A percentile compares a stretch with the other conserved stretches of the same genome.
Conservation (phyloP, 2,329 filamentous ascomycete species). For the Colletotrichum sp. region DNA sequence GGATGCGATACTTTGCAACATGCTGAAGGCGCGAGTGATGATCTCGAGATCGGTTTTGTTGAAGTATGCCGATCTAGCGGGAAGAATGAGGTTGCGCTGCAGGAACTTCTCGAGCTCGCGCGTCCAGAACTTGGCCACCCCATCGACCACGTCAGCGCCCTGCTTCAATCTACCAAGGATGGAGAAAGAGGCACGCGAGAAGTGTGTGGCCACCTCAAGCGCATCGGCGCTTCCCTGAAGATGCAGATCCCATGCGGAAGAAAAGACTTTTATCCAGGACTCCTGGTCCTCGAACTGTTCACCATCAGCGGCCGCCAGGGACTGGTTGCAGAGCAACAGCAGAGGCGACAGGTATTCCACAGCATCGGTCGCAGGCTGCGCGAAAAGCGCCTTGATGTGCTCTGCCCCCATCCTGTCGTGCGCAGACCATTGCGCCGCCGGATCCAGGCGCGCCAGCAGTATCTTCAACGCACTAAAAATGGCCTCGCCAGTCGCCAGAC, state of each 20-base stretch:
- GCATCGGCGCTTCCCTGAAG: conserved; percentile 53
- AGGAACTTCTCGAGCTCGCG: conserved; percentile 53
- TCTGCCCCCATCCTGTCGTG: conserved; percentile 59
- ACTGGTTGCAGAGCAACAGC: conserved; percentile 47
- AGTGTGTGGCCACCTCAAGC: conserved; percentile 50
- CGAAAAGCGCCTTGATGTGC: conserved; percentile 63
- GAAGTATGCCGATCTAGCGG: conserved; percentile 52
- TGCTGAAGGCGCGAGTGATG: conserved; percentile 43
- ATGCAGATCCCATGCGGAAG: conserved; percentile 57
- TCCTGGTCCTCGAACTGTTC: conserved; percentile 42
- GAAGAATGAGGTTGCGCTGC: conserved; percentile 54
- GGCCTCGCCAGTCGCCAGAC: conserved; percentile 50
- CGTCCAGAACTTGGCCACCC: conserved; percentile 44
- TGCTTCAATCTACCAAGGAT: conserved; percentile 46
- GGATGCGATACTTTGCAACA: conserved; percentile 35
- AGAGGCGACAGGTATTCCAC: conserved; percentile 49
- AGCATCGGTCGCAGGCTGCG: conserved; percentile 50
- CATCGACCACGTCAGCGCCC: conserved; percentile 23
- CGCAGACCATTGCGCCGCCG: conserved; percentile 34
- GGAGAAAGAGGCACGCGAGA: conserved; percentile 43
- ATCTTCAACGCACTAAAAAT: conserved; percentile 50
- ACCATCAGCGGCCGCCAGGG: conserved; percentile 33
- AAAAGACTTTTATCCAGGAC: conserved; percentile 52
- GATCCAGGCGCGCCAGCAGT: conserved; percentile 50
- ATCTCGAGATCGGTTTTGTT: conserved; percentile 44